These are phyloP conservation scores for Vitis rupestris DNA, from an alignment of 164 flowering plant species.

Conservation along the genomic window DNA sequence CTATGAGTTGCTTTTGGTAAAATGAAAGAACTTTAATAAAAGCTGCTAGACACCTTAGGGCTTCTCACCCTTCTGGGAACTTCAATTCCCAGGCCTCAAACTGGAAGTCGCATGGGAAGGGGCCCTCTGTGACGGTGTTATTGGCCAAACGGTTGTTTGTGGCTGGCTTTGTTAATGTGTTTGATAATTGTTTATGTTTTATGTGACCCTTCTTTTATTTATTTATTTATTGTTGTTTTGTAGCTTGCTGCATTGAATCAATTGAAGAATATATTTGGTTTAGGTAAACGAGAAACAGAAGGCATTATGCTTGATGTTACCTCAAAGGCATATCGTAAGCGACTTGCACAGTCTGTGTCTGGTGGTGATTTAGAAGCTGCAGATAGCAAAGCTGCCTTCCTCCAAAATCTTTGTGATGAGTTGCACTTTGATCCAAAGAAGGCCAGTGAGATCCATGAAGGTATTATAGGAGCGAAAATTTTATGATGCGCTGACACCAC, in stretches of 20 bases:
- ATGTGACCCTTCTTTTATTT: background rate
- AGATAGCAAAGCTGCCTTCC: constrained; percentile 89
- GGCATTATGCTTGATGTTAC: constrained; percentile 68
- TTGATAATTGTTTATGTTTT: constrained; percentile 1
- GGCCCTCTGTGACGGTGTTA: too few species aligned
- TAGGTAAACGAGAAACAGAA: constrained; percentile 88
- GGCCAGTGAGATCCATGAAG: constrained; percentile 93
- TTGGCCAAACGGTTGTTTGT: too few species aligned
- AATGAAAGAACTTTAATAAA: too few species aligned
- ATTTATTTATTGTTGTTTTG: constrained; percentile 14
- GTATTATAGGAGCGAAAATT: constrained; percentile 29
- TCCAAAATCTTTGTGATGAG: constrained; percentile 87
- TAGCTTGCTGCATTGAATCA: constrained; percentile 81
- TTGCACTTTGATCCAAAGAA: constrained; percentile 81
- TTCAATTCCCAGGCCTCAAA: too few species aligned
- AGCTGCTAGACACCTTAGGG: too few species aligned
- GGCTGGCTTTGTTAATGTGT: too few species aligned
- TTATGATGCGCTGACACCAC: background rate
- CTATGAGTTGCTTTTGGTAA: too few species aligned
- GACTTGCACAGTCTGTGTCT: constrained; percentile 70
- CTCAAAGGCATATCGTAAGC: constrained; percentile 76
- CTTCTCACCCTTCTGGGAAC: too few species aligned
- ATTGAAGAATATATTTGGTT: constrained; percentile 84
- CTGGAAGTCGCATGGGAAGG: too few species aligned
- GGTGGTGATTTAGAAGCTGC: constrained; percentile 76